Base-by-base conservation (phyloP, 305 asterid genomes). In the Fraxinus angustifolia region DNA sequence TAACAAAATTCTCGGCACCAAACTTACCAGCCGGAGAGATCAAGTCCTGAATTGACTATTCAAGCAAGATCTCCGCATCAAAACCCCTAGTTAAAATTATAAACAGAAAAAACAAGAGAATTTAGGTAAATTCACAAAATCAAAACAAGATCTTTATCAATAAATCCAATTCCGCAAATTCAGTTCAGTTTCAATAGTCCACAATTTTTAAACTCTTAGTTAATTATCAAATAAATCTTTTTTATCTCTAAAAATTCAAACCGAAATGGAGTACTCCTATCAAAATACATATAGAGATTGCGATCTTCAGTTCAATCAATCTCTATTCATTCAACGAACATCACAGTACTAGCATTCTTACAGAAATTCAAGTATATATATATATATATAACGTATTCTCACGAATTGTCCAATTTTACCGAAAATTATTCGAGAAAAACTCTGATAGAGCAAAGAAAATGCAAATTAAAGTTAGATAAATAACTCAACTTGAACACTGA, bases 1-100 rank as follows among this genome's bases (percentile, higher is more conserved):
- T 16, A 23, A 73, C 8, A 17, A n/a, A 38, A 31, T 62, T 19
- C 19, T 11, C 21, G 42, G 3, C 75, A 6, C 34, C 31, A 21
- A 80, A 48, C 87, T 77, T 75, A 90, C 91, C 88, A 79, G 83
- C 70, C 60, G 30, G 71, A 86, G 86, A 83, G 87, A 86, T 89
- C 97, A 89, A 84, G 83, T 79, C 79, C 87, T 31, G 89, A 90
- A 89, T 84, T 80, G 80, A 86, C 84, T 10, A 31, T 14, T 1
- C 88, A 79, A 62, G 81, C 85, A 87, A 89, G 92, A 90, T 88
- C 89, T 80, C 73, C 79, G 73, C 76, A 71, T 62, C 71, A 82
- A 80, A 79, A 84, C 76, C 85, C 87, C 88, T 30, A 78, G 67
- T 8, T 34, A 82, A 30, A 81, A 71, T 70, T 19, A 36, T 75